These are phyloP conservation scores for Kalanchoe fedtschenkoi DNA, from an alignment of 164 flowering plant genomes.

Conservation along the genomic window DNA sequence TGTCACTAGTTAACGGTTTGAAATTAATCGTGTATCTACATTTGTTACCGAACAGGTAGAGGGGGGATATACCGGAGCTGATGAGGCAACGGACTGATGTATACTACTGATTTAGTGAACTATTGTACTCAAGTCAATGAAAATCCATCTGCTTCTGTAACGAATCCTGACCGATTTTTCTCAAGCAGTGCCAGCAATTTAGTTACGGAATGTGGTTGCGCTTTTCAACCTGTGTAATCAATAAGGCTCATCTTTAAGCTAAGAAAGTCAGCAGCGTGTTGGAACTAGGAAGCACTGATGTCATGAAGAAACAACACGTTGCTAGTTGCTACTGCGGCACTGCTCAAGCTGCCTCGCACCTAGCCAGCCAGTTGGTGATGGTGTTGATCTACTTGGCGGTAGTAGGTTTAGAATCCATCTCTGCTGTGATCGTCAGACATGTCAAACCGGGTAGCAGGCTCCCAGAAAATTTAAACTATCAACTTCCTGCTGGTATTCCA, in stretches of 20 bases:
- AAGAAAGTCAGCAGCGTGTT: no score
- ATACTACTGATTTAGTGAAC: neutral
- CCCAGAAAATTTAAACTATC: neutral
- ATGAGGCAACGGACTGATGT: no score
- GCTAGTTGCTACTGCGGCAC: no score
- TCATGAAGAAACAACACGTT: no score
- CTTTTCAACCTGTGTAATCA: no score
- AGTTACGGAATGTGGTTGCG: no score
- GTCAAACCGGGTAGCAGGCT: neutral
- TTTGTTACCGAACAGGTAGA: neutral
- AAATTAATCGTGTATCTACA: neutral
- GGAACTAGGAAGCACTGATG: no score
- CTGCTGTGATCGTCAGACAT: neutral
- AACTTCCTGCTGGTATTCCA: neutral
- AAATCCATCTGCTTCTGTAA: constrained; percentile 2
- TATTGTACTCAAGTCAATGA: neutral
- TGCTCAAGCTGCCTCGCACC: no score
- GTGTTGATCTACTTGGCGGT: neutral
- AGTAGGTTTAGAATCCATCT: neutral
- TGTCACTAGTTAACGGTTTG: no score
- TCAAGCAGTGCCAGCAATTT: no score
- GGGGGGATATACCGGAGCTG: no score
- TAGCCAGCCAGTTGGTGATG: constrained; percentile 2
- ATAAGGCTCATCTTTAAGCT: no score
- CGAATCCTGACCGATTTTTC: neutral